Conservation (phyloP, 495 filamentous ascomycete genomes). For the Bacidia gigantensis region DNA sequence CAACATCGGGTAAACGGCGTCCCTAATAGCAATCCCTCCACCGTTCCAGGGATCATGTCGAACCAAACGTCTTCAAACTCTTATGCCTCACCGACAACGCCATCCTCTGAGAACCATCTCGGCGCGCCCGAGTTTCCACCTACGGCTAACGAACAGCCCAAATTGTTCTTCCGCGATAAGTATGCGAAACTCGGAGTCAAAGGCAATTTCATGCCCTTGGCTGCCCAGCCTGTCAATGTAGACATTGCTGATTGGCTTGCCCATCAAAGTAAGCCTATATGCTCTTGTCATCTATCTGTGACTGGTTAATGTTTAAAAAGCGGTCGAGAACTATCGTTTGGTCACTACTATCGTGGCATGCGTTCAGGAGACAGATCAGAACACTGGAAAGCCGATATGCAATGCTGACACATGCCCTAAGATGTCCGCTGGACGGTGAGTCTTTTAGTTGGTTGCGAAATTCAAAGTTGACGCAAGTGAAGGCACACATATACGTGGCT, state of each 20-base stretch:
- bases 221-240: conserved; percentile 74
- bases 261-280: conserved; percentile 59
- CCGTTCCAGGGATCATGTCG: conserved; percentile 33
- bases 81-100: conserved; percentile 38
- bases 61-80: conserved; percentile 42
- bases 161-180: conserved; percentile 65
- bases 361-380: conserved; percentile 63
- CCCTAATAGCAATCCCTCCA: conserved; percentile 37
- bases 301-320: conserved; percentile 10
- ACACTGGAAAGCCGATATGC: conserved; percentile 59
- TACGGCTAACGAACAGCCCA: conserved; percentile 33
- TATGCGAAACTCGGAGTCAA: conserved; percentile 80
- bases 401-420: conserved; percentile 70
- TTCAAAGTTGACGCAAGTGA: conserved; percentile 2
- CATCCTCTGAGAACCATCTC: conserved; percentile 35
- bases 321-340: conserved; percentile 76
- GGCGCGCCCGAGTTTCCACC: conserved; percentile 37
- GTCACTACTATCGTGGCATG: conserved; percentile 73
- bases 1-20: conserved; percentile 33
- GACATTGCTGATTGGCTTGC: conserved; percentile 89
- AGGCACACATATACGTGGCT: conserved; percentile 92
- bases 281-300: neutral
- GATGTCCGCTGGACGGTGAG: conserved; percentile 85
- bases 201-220: conserved; percentile 91
- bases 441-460: conserved; percentile 11